Percentiles rank a stretch among this genome's conserved stretches.
Conservation (phyloP, 306 rosid species). For the Aeschynomene evenia region DNA sequence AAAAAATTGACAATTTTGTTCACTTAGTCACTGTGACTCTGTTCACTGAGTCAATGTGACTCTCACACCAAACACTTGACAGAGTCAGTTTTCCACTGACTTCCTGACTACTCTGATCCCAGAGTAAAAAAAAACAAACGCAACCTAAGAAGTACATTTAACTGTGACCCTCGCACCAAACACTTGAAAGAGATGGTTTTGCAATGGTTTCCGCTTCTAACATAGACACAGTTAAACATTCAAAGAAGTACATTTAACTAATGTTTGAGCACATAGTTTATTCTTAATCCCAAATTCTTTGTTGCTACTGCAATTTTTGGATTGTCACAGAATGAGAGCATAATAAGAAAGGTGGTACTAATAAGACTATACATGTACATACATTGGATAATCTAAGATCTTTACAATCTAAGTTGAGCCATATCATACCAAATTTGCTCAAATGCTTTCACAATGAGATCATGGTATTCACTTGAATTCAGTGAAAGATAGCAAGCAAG, state of each 20-base stretch:
- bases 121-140: no score
- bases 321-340: background rate
- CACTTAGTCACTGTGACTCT: no score
- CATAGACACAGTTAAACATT: background rate
- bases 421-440: slow-evolving; percentile 80
- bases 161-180: no score
- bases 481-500: slow-evolving; percentile 82
- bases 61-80: no score
- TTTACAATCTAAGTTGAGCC: slow-evolving; percentile 46
- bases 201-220: background rate
- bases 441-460: slow-evolving; percentile 75
- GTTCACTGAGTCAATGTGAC: no score
- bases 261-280: background rate
- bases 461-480: slow-evolving; percentile 69
- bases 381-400: slow-evolving; percentile 31
- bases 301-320: slow-evolving; percentile 12
- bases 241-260: background rate
- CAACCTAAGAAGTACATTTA: no score
- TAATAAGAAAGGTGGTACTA: slow-evolving; percentile 3
- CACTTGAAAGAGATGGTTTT: background rate
- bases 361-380: slow-evolving; percentile 36
- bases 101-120: no score
- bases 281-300: background rate
- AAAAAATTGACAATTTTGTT: no score
- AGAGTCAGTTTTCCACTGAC: no score